Conservation (phyloP, 2,329 filamentous ascomycete genomes). For the Colletotrichum chrysophilum region DNA sequence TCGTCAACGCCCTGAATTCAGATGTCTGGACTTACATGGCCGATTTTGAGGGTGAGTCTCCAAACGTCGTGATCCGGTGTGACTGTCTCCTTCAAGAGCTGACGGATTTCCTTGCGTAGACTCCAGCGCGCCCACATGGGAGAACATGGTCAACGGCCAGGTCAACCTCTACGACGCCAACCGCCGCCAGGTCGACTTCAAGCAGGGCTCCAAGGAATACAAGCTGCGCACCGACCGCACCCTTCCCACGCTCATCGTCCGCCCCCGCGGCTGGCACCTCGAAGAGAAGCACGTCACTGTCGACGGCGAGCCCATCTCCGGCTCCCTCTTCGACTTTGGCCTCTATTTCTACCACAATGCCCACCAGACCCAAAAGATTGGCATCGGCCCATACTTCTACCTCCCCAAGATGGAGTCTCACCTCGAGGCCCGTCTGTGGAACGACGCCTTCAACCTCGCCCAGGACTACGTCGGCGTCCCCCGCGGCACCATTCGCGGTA, state of each 20-base stretch:
- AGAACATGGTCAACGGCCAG: constrained; percentile 99
- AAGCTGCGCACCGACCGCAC: constrained; percentile 91
- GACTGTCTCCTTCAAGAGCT: not conserved
- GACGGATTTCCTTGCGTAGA: constrained; percentile 56
- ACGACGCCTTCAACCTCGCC: constrained; percentile 94
- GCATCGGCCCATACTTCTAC: constrained; percentile 95
- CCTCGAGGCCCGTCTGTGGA: constrained; percentile 96
- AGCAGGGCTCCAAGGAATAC: constrained; percentile 93
- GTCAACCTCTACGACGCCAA: constrained; percentile 97
- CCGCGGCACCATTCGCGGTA: constrained; percentile 91
- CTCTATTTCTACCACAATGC: constrained; percentile 99
- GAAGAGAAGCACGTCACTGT: constrained; percentile 98
- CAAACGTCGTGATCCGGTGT: not conserved
- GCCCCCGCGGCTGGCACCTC: constrained; percentile 95
- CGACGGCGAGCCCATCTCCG: constrained; percentile 93
- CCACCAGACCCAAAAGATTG: constrained; percentile 81
- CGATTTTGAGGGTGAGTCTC: constrained; percentile 83
- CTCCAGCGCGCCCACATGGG: constrained; percentile 95
- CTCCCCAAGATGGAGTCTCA: constrained; percentile 98
- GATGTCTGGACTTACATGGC: constrained; percentile 99
- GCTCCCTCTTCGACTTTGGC: constrained; percentile 93
- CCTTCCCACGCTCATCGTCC: constrained; percentile 88
- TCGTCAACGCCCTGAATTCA: constrained; percentile 94
- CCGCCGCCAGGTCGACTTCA: constrained; percentile 93
- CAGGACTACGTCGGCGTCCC: constrained; percentile 93